phyloP scores from a whole-genome alignment of 768 basidiomycete genomes.

The Grammothele lineata region DNA sequence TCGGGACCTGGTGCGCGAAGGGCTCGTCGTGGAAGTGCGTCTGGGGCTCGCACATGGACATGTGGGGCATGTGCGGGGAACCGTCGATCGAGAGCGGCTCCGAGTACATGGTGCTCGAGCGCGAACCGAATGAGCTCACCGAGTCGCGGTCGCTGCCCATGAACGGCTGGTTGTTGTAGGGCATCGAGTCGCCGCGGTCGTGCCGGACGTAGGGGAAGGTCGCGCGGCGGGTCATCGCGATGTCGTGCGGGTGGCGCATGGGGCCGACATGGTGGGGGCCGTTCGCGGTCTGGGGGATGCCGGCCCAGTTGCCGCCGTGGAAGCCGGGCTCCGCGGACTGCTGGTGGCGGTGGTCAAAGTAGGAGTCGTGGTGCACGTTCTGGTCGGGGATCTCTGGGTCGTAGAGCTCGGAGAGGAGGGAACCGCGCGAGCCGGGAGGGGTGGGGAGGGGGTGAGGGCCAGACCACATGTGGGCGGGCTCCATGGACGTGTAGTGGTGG shows the following conservation, averaged over 20 bases:
- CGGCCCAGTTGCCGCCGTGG: conserved; percentile 23
- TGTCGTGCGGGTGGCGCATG: conserved; percentile 37
- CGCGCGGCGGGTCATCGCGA: conserved; percentile 52
- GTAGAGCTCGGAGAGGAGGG: conserved; percentile 71
- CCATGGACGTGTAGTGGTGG: conserved; percentile 25
- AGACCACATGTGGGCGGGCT: conserved; percentile 23
- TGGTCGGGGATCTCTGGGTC: conserved; percentile 50
- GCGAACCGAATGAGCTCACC: conserved; percentile 27
- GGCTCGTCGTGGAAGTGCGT: conserved; percentile 25
- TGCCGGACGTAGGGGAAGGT: conserved; percentile 78
- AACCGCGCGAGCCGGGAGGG: conserved; percentile 39
- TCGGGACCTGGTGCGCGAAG: conserved; percentile 27
- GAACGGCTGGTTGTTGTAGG: conserved; percentile 40
- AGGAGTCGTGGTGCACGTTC: conserved; percentile 25
- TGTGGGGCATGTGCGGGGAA: conserved; percentile 36
- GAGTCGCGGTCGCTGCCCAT: conserved; percentile 39
- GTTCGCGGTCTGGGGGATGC: conserved; percentile 29
- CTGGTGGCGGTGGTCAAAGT: conserved; percentile 21
- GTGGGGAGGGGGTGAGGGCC: conserved; percentile 30
- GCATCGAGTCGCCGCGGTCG: conserved; percentile 48
- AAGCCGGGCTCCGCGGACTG: conserved; percentile 21
- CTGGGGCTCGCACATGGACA: conserved; percentile 32
- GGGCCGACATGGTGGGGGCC: conserved; percentile 29
- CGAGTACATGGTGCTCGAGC: conserved; percentile 35
- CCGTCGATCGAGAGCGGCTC: conserved; percentile 36